These are phyloP conservation scores for Echites panduratus DNA, from an alignment of 257 asterid genomes.

Conservation along the genomic window DNA sequence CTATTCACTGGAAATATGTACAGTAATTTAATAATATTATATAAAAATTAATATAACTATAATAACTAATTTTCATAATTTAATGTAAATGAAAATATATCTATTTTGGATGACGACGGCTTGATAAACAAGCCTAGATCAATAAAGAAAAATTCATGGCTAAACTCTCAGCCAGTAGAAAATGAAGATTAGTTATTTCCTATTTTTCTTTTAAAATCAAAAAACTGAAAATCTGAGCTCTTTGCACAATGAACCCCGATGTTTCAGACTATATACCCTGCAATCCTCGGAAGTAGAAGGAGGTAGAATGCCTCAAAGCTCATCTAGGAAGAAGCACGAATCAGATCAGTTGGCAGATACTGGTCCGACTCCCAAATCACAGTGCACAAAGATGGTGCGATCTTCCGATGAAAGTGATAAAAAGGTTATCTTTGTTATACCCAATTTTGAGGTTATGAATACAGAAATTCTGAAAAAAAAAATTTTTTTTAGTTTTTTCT, in stretches of 20 bases:
- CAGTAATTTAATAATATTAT: too few species aligned
- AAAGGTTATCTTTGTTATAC: conserved; percentile 27
- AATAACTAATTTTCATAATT: too few species aligned
- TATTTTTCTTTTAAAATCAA: too few species aligned
- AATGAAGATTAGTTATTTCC: too few species aligned
- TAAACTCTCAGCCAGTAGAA: too few species aligned
- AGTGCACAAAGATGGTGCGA: conserved; percentile 44
- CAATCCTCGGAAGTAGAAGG: neutral
- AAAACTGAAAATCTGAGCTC: neutral
- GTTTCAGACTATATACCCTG: neutral
- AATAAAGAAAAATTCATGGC: too few species aligned
- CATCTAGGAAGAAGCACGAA: conserved; percentile 31
- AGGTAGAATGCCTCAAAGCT: conserved; percentile 44
- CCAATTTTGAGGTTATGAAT: neutral
- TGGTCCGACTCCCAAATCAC: conserved; percentile 47
- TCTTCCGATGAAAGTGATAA: conserved; percentile 64
- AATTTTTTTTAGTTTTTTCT: neutral
- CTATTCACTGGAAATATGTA: too few species aligned
- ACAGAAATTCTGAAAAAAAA: neutral
- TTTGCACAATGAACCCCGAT: neutral
- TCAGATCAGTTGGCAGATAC: conserved; percentile 46
- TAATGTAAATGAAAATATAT: too few species aligned
- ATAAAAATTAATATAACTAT: too few species aligned
- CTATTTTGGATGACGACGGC: too few species aligned
- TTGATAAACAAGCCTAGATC: too few species aligned